Base-by-base conservation (phyloP, 2,329 filamentous ascomycete genomes). In the Pseudogymnoascus sp. region DNA sequence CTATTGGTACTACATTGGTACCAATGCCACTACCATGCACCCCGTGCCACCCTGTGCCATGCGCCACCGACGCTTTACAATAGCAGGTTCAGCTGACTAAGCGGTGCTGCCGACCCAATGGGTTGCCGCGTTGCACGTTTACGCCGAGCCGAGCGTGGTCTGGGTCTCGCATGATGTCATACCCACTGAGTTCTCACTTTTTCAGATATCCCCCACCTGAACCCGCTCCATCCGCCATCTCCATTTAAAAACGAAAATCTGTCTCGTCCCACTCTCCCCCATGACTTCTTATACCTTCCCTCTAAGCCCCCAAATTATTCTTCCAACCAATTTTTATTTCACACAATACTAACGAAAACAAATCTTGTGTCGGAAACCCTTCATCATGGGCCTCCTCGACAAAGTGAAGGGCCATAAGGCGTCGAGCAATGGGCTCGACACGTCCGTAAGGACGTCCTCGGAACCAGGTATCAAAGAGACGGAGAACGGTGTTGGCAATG, bases 21-120 rank as follows among this genome's bases (percentile, higher is more conserved):
- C 82, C 85, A 73, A 77, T 85, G 21, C 21, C 21, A 21, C 21
- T 21, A 21, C 21, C 21, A 21, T 21, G 58, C 77, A 80, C 68
- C 82, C 80, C 9, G 82, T 85, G 4, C 81, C 82, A 1, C 82
- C 82, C 0, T 85, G 82, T 81, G 82, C 77, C 10, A 5, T 33
- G n/a, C 48, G 48, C 29, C 48, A 55, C 48, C 48, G 48, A 21
- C 29, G 18, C 48, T 12, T 8, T 3, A 21, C 29, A 55, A 55
- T 33, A 55, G 5, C 48, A 55, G 48, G 48, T 55, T 55, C 48
- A 4, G 48, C 48, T 55, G 48, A 55, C 48, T 55, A 55, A 55
- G 48, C 29, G 4, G 29, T 7, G 21, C 2, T 55, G 48, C 48
- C 48, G 48, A 55, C 48, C 48, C 48, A 55, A 55, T 55, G 48